Evolutionary conservation across 2,329 filamentous ascomycete species (phyloP), one percentile per base, ranked within the genome.

Genomic region (Colletotrichum lini): DNA sequence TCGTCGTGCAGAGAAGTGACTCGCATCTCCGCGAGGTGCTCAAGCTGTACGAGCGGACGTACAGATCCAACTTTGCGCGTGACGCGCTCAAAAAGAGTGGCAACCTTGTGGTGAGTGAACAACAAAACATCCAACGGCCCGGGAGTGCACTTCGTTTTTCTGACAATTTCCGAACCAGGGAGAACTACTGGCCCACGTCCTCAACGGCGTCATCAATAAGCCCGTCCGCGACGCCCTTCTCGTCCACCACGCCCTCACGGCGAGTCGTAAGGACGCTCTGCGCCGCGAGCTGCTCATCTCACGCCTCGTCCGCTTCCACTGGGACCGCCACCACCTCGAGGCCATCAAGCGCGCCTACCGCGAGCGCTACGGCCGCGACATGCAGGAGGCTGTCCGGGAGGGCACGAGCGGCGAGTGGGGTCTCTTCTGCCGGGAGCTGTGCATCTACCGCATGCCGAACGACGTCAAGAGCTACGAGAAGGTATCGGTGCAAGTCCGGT

Each of bases 131-230:
- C 35, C 35, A 38, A 38, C 35, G 35, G 9, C 35, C 35, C 9
- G 35, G 35, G 35, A 38, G 35, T 38, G 35, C 9, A 10, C 35
- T 1, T 8, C 35, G 0, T 38, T 38, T 38, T 38, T 10, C 35
- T 38, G 35, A 38, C 8, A 38, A 38, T 38, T 10, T 2, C 35
- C 8, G 35, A 38, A 38, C 9, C 75, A 98, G 95, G 96, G 96
- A 74, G 96, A 99, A 84, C 91, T 97, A 23, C 90, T 98, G 47
- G 94, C 95, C 0, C 96, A 98, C 82, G 94, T 98, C 76, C 92
- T 99, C 78, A 98, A 98, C 83, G 96, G 96, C 77, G 91, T 97
- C 68, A 97, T 98, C 84, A 98, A 98, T 84, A 93, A 93, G 70
- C 95, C 96, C 7, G 94, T 97, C 73, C 94, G 96, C 66, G 96